phyloP scores from a whole-genome alignment of 108 stramenopile species.

The Aurantiochytrium sp. region DNA sequence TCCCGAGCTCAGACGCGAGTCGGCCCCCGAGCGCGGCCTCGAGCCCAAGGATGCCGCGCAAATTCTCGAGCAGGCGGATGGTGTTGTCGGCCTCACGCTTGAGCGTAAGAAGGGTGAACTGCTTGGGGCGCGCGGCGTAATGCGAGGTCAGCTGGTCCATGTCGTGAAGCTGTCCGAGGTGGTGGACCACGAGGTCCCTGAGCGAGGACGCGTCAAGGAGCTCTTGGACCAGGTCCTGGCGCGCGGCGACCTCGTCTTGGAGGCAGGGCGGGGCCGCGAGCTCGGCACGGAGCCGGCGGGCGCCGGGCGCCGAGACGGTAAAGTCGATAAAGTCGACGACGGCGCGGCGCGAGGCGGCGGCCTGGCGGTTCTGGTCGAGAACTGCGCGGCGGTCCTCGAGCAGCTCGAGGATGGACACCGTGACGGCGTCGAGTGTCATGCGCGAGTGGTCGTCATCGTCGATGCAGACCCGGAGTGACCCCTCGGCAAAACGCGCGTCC shows the following conservation, averaged over 20 bases:
- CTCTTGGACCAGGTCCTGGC: neutral
- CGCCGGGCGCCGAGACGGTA: neutral
- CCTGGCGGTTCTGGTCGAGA: neutral
- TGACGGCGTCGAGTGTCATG: neutral
- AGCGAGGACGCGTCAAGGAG: neutral
- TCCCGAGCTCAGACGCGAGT: neutral
- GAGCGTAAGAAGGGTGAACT: neutral
- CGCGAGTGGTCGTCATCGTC: neutral
- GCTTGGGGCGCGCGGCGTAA: neutral
- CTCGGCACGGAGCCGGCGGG: neutral
- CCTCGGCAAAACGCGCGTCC: neutral
- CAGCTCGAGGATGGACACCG: neutral
- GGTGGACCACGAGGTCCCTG: neutral
- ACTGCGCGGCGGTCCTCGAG: neutral
- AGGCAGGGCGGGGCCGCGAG: neutral
- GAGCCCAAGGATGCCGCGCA: neutral
- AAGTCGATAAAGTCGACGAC: neutral
- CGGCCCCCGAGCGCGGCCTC: neutral
- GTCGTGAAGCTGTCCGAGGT: neutral
- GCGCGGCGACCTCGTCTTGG: neutral
- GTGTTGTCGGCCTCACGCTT: conserved; percentile 23
- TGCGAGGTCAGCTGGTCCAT: conserved; percentile 23
- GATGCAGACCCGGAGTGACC: neutral
- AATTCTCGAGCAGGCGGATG: neutral
- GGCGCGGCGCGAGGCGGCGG: too few species aligned